These are phyloP conservation scores for Novymonas esmeraldas DNA, from an alignment of 208 protist genomes.

Conservation along the genomic window DNA sequence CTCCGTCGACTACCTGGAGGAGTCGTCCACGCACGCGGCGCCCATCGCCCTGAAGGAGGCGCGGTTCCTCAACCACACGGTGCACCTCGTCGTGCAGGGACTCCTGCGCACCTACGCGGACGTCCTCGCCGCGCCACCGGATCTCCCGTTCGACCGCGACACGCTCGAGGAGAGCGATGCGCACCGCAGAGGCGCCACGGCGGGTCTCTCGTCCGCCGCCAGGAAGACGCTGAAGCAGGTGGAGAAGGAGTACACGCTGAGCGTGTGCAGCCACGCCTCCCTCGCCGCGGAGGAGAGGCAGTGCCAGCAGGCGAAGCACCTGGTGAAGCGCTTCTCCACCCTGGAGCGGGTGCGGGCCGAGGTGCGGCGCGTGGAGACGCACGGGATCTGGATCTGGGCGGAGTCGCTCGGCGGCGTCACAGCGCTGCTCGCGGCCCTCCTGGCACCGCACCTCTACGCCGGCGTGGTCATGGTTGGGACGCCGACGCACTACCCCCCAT, in stretches of 20 bases:
- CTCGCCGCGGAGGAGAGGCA: slow-evolving; percentile 5
- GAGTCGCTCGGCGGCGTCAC: slow-evolving; percentile 78
- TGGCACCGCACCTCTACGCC: slow-evolving; percentile 63
- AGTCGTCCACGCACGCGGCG: slow-evolving; percentile 70
- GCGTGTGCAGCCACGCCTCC: slow-evolving; percentile 32
- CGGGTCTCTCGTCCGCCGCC: slow-evolving; percentile 7
- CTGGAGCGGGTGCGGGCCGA: slow-evolving; percentile 52
- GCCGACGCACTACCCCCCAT: slow-evolving; percentile 65
- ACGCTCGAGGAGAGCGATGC: slow-evolving; percentile 10
- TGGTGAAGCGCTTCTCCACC: slow-evolving; percentile 45
- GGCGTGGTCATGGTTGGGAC: slow-evolving; percentile 70
- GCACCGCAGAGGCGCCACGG: neutral
- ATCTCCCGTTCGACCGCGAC: slow-evolving; percentile 10
- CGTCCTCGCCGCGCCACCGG: slow-evolving; percentile 25
- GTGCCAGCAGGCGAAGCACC: slow-evolving; percentile 37
- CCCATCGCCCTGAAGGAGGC: slow-evolving; percentile 66
- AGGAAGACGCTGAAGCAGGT: slow-evolving; percentile 31
- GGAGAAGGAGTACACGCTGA: slow-evolving; percentile 45
- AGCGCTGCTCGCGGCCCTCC: slow-evolving; percentile 48
- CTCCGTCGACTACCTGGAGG: slow-evolving; percentile 70
- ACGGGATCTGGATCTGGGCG: slow-evolving; percentile 74
- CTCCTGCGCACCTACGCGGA: slow-evolving; percentile 50
- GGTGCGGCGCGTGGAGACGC: slow-evolving; percentile 39
- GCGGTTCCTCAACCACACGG: slow-evolving; percentile 66
- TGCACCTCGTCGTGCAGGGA: slow-evolving; percentile 49